Evolutionary conservation across 2,329 filamentous ascomycete genomes (phyloP).

Genomic region (Pseudogymnoascus sp.): DNA sequence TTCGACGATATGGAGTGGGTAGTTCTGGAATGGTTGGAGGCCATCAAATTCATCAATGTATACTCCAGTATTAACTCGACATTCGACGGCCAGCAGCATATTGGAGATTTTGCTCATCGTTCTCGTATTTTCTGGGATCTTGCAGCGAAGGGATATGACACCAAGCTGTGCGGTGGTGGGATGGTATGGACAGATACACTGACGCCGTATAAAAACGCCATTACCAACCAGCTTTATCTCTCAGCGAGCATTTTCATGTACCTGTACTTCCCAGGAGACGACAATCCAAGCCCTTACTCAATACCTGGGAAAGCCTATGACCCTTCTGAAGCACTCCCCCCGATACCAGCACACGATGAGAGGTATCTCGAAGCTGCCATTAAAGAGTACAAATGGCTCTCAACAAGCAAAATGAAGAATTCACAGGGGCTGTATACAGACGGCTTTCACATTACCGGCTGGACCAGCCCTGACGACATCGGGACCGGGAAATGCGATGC

Average conservation of each 20-base stretch:
- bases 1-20: slow-evolving; percentile 97
- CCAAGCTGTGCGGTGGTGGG: slow-evolving; percentile 69
- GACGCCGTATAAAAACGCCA: slow-evolving; percentile 86
- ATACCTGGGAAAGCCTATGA: slow-evolving; percentile 14
- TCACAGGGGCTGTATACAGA: slow-evolving; percentile 68
- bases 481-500: slow-evolving; percentile 59
- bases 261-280: slow-evolving; percentile 74
- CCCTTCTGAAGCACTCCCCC: slow-evolving; percentile 16
- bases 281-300: slow-evolving; percentile 61
- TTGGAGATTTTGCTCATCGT: slow-evolving; percentile 70
- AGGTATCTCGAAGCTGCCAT: slow-evolving; percentile 66
- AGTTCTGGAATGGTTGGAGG: slow-evolving; percentile 82
- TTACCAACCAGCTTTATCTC: slow-evolving; percentile 88
- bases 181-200: slow-evolving; percentile 85
- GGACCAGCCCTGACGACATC: slow-evolving; percentile 29
- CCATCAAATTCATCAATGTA: slow-evolving; percentile 64
- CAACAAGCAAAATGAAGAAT: slow-evolving; percentile 73
- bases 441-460: slow-evolving; percentile 76
- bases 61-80: slow-evolving; percentile 57
- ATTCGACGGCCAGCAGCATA: slow-evolving; percentile 75
- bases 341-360: slow-evolving; percentile 40
- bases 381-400: slow-evolving; percentile 74
- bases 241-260: slow-evolving; percentile 85
- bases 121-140: slow-evolving; percentile 81
- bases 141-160: slow-evolving; percentile 73